These are phyloP conservation scores for Hemisphaericaspora xylanilytica DNA, from an alignment of 1,139 yeast genomes.

Conservation along the genomic window DNA sequence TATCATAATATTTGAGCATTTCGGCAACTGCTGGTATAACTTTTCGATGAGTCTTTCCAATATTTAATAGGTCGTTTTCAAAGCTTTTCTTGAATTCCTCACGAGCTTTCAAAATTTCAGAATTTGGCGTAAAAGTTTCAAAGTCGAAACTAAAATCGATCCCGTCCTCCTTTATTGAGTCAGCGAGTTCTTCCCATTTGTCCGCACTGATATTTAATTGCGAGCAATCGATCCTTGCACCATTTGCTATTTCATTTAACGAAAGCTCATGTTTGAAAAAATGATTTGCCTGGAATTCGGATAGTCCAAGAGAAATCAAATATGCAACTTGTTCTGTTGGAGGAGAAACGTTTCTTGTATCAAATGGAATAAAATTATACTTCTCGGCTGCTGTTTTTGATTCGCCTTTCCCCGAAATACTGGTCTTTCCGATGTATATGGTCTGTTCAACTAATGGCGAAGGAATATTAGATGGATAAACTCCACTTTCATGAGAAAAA, in stretches of 20 bases:
- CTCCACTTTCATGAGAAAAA: slow-evolving; percentile 8
- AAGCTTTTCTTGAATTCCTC: slow-evolving; percentile 33
- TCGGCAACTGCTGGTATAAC: slow-evolving; percentile 49
- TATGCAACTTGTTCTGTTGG: slow-evolving; percentile 51
- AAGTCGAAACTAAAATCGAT: slow-evolving; percentile 17
- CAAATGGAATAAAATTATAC: slow-evolving; percentile 39
- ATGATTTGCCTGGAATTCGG: slow-evolving; percentile 38
- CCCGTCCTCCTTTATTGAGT: slow-evolving; percentile 12
- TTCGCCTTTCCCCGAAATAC: slow-evolving; percentile 26
- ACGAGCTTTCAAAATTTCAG: slow-evolving; percentile 20
- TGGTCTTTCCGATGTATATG: slow-evolving; percentile 32
- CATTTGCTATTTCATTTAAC: slow-evolving; percentile 18
- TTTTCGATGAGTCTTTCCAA: slow-evolving; percentile 52
- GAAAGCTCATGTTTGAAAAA: slow-evolving; percentile 30
- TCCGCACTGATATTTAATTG: slow-evolving; percentile 23
- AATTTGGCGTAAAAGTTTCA: slow-evolving; percentile 13
- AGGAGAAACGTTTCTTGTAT: slow-evolving; percentile 49
- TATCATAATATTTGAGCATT: slow-evolving; percentile 25
- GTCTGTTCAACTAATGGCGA: slow-evolving; percentile 34
- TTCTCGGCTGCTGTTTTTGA: slow-evolving; percentile 12
- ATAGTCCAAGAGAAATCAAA: slow-evolving; percentile 44
- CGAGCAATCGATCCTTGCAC: slow-evolving; percentile 26
- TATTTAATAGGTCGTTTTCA: slow-evolving; percentile 46
- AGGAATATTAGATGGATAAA: slow-evolving; percentile 22
- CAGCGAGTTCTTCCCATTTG: slow-evolving; percentile 21